A percentile compares a stretch with the other conserved stretches of the same genome.
These are phyloP conservation scores for Pleurotus platypus DNA, from an alignment of 768 basidiomycete genomes.

Conservation along the genomic window DNA sequence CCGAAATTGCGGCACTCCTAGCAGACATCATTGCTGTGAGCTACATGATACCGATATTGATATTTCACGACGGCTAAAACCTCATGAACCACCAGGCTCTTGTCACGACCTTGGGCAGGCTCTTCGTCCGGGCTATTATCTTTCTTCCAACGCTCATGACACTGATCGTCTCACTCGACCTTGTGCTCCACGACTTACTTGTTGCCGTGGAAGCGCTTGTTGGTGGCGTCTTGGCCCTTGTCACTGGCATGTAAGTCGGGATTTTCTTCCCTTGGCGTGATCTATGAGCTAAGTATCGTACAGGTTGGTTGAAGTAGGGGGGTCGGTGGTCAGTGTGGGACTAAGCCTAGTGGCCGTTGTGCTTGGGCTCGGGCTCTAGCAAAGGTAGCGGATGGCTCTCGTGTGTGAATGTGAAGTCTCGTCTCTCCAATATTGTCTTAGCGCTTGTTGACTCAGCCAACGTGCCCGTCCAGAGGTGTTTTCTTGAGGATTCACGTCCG, in stretches of 20 bases:
- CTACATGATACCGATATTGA: not conserved
- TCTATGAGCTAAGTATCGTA: too few species aligned
- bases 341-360: too few species aligned
- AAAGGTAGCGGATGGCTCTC: too few species aligned
- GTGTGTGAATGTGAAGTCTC: too few species aligned
- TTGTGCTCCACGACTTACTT: constrained; percentile 20
- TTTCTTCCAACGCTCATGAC: constrained; percentile 19
- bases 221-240: constrained; percentile 24
- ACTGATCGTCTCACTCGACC: constrained; percentile 21
- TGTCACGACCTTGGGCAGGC: constrained; percentile 15
- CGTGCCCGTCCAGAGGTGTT: too few species aligned
- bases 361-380: too few species aligned
- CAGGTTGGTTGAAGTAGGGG: too few species aligned
- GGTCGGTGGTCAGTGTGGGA: too few species aligned
- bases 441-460: too few species aligned
- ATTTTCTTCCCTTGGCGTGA: too few species aligned
- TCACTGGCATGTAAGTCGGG: constrained; percentile 3
- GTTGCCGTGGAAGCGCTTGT: constrained; percentile 22
- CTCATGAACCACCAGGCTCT: constrained; percentile 13
- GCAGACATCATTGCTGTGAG: constrained; percentile 21
- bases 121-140: constrained; percentile 15
- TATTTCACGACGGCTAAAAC: not conserved
- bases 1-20: constrained; percentile 21
- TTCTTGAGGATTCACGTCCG: too few species aligned
- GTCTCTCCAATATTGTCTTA: too few species aligned